Evolutionary conservation across 2,329 filamentous ascomycete species (phyloP).

Genomic region (Myrmaecium sp.): DNA sequence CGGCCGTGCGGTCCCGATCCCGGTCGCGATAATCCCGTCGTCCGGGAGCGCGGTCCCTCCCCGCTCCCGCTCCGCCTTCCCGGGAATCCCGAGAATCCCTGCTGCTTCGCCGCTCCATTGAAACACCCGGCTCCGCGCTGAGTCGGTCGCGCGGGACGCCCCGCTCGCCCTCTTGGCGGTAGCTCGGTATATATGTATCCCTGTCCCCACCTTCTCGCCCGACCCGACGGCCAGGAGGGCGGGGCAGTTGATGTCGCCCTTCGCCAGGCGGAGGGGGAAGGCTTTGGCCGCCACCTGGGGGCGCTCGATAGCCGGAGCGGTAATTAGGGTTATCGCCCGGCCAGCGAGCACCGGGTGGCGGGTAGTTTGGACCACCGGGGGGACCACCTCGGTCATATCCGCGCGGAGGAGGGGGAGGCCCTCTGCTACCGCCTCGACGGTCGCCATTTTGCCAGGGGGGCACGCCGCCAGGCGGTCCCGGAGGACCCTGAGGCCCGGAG

Average conservation of each 20-base stretch:
- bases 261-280: constrained; percentile 19
- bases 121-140: constrained; percentile 5
- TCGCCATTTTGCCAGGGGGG: too few relatives aligned
- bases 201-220: constrained; percentile 7
- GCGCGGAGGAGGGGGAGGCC: constrained; percentile 7
- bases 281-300: constrained; percentile 7
- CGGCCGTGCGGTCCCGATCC: constrained; percentile 11
- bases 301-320: constrained; percentile 5
- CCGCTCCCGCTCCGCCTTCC: constrained; percentile 12
- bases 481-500: constrained; percentile 17
- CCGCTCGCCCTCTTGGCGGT: constrained; percentile 9
- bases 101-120: constrained; percentile 14
- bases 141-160: too few relatives aligned
- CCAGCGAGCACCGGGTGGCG: constrained; percentile 12
- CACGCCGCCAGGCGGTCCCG: constrained; percentile 22
- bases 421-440: too few relatives aligned
- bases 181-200: constrained; percentile 30
- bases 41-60: constrained; percentile 10
- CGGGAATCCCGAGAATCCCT: constrained; percentile 15
- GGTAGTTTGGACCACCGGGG: constrained; percentile 15
- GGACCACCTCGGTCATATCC: constrained; percentile 14
- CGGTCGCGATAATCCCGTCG: constrained; percentile 11
- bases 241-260: constrained; percentile 18
- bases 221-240: constrained; percentile 9
- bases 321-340: constrained; percentile 3